phyloP scores from a whole-genome alignment of 2,329 filamentous ascomycete genomes.

The Calonectria multiphialidica region DNA sequence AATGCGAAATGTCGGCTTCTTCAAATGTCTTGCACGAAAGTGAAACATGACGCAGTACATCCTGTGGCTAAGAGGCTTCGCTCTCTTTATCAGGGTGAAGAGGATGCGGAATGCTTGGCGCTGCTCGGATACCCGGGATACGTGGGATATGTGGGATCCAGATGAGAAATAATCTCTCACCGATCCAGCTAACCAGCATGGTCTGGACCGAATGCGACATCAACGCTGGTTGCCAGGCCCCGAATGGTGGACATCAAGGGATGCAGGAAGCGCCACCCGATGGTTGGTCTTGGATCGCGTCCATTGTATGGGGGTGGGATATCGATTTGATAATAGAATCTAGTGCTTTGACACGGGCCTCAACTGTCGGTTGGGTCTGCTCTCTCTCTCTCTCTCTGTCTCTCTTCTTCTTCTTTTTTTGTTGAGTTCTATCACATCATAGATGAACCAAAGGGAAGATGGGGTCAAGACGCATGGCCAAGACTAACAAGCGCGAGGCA shows the following conservation, averaged over 20 bases:
- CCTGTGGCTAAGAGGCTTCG: background rate
- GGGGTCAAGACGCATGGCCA: conserved; percentile 7
- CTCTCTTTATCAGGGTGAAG: background rate
- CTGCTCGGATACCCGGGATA: background rate
- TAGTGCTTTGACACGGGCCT: background rate
- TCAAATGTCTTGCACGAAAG: background rate
- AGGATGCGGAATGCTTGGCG: conserved; percentile 36
- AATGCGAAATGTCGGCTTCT: background rate
- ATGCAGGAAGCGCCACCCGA: background rate
- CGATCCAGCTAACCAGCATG: conserved; percentile 10
- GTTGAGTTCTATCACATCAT: conserved; percentile 20
- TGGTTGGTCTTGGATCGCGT: conserved; percentile 10
- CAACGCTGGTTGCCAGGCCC: background rate
- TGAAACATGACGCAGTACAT: background rate
- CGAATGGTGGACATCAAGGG: background rate
- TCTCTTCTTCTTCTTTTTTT: background rate
- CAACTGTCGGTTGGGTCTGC: background rate
- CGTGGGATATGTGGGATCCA: background rate
- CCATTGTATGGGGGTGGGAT: background rate
- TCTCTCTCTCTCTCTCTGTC: background rate
- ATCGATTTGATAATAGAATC: background rate
- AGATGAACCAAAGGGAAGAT: conserved; percentile 7
- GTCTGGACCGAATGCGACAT: conserved; percentile 9
- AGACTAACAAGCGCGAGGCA: background rate
- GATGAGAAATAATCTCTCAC: conserved; percentile 17